Percentiles rank a stretch among this genome's conserved stretches.
Conservation (phyloP, 805 yeast species). For the Candida silvatica region DNA sequence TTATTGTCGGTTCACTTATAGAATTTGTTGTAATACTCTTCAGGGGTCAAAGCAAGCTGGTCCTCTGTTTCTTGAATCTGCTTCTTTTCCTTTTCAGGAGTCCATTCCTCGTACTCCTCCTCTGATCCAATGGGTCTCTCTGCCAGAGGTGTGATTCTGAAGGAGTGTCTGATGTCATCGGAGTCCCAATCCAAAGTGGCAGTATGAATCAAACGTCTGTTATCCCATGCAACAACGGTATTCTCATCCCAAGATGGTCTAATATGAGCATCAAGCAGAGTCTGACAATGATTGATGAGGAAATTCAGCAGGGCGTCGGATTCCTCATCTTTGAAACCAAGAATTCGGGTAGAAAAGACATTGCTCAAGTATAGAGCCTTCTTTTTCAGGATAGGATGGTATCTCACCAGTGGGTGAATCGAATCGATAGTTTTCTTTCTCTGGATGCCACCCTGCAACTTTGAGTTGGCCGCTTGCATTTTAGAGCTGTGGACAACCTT, state of each 20-base stretch:
- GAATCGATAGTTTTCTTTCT: constrained; percentile 56
- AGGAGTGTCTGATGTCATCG: constrained; percentile 60
- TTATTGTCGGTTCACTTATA: too few species aligned
- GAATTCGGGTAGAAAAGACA: constrained; percentile 50
- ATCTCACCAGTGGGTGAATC: constrained; percentile 62
- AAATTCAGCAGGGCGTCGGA: constrained; percentile 51
- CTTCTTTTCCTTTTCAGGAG: constrained; percentile 18
- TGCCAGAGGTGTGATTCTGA: constrained; percentile 63
- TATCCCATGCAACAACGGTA: constrained; percentile 72
- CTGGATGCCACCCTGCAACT: constrained; percentile 48
- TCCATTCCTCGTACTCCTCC: constrained; percentile 23
- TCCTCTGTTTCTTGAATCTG: constrained; percentile 10
- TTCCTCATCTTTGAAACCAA: constrained; percentile 67
- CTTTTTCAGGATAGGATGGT: constrained; percentile 62
- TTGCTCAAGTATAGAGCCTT: constrained; percentile 46
- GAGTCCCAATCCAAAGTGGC: constrained; percentile 69
- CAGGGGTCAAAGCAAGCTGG: constrained; percentile 9
- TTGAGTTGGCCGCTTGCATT: constrained; percentile 58
- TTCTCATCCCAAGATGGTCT: constrained; percentile 66
- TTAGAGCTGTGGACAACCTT: constrained; percentile 63
- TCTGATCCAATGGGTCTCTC: constrained; percentile 46
- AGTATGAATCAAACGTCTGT: constrained; percentile 60
- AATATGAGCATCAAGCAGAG: constrained; percentile 51
- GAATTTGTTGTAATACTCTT: constrained; percentile 17
- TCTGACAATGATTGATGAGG: constrained; percentile 41